A percentile compares a stretch with the other conserved stretches of the same genome.
Conservation (phyloP, 495 filamentous ascomycete genomes). For the Evansstolkia leycettana region DNA sequence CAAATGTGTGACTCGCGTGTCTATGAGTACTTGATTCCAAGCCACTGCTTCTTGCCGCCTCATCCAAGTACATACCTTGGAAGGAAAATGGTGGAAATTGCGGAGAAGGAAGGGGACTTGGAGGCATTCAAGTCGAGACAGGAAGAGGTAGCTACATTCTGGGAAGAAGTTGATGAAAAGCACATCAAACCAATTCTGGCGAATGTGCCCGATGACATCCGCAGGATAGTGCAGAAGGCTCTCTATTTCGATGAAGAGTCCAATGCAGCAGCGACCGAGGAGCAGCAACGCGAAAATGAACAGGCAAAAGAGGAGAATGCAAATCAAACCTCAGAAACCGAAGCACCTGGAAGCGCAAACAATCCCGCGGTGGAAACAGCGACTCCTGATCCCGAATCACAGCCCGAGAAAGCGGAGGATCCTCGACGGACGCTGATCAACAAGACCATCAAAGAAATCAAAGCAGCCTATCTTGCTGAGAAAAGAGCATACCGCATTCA, state of each 20-base stretch:
- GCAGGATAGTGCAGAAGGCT: constrained; percentile 26
- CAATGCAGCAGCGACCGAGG: neutral
- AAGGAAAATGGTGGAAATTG: constrained; percentile 58
- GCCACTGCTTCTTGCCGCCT: constrained; percentile 80
- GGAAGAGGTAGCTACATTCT: constrained; percentile 66
- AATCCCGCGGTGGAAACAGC: too few relatives aligned
- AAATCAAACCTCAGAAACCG: constrained; percentile 4
- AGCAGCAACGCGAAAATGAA: neutral
- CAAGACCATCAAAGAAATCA: constrained; percentile 58
- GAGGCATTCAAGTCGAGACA: constrained; percentile 57
- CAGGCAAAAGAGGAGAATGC: neutral
- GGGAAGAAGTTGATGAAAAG: constrained; percentile 65
- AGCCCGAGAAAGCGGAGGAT: constrained; percentile 8
- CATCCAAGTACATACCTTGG: constrained; percentile 78
- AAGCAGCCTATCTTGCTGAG: constrained; percentile 61
- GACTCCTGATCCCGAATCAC: too few relatives aligned
- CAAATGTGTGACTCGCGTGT: constrained; percentile 84
- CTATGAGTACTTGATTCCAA: constrained; percentile 94
- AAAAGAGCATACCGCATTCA: constrained; percentile 75
- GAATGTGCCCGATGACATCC: constrained; percentile 33
- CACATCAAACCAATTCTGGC: constrained; percentile 64
- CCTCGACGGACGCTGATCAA: constrained; percentile 31
- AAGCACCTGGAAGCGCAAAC: constrained; percentile 3
- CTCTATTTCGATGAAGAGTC: constrained; percentile 19
- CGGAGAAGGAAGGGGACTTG: constrained; percentile 56